Percentiles rank a stretch among this genome's conserved stretches.
phyloP scores from a whole-genome alignment of 176 grass and related monocot genomes.

The Raddia distichophylla region DNA sequence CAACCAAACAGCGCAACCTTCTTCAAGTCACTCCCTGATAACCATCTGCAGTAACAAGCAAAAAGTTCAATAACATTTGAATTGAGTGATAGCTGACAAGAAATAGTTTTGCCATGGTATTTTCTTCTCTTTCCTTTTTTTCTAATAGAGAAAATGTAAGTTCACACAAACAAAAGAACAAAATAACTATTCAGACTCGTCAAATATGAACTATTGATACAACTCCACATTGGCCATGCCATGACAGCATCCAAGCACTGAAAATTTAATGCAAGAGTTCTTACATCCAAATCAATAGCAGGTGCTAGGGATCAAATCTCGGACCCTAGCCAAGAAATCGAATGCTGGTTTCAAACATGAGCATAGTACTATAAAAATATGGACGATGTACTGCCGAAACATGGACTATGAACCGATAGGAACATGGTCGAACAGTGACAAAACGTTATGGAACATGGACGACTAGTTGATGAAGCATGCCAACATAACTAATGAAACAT shows the following conservation, averaged over 20 bases:
- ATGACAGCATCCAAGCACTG: not conserved
- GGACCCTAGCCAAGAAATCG: too few relatives aligned
- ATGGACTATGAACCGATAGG: too few relatives aligned
- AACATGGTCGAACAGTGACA: too few relatives aligned
- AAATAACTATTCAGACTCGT: slow-evolving; percentile 5
- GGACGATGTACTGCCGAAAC: too few relatives aligned
- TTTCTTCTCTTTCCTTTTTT: not conserved
- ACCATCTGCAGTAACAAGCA: slow-evolving; percentile 49
- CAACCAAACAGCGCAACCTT: slow-evolving; percentile 69
- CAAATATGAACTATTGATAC: not conserved
- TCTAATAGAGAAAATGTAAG: not conserved
- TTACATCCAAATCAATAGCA: not conserved
- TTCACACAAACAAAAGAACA: not conserved
- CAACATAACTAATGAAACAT: too few relatives aligned
- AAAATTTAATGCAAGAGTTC: not conserved
- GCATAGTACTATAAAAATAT: too few relatives aligned
- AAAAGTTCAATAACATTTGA: slow-evolving; percentile 15
- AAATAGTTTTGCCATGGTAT: not conserved
- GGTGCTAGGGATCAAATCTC: too few relatives aligned
- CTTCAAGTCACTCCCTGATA: slow-evolving; percentile 80
- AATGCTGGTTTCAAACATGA: too few relatives aligned
- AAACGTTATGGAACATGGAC: too few relatives aligned
- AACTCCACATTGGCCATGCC: not conserved
- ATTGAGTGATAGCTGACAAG: not conserved
- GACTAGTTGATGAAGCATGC: too few relatives aligned